A percentile compares a stretch with the other conserved stretches of the same genome.
These are phyloP conservation scores for Anaeramoeba ignava DNA, from an alignment of 78 protist species.

Conservation along the genomic window DNA sequence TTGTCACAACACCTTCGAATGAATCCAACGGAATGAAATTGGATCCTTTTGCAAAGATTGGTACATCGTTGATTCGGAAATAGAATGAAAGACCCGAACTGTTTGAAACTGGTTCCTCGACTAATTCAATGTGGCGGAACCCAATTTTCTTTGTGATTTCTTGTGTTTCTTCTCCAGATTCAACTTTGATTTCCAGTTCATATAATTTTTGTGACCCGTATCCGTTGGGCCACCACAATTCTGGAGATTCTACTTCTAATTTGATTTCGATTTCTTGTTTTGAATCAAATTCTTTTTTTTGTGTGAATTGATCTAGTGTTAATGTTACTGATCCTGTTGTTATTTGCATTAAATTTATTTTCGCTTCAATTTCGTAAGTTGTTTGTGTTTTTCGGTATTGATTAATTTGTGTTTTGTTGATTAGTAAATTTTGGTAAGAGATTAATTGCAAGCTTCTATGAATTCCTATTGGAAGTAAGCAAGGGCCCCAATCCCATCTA, in stretches of 20 bases:
- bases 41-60: conserved; percentile 30
- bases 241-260: background rate
- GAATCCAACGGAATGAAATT: conserved; percentile 26
- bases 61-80: conserved; percentile 27
- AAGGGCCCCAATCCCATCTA: background rate
- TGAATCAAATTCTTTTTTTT: too few relatives aligned
- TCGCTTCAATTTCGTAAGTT: background rate
- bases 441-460: background rate
- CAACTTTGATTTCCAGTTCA: background rate
- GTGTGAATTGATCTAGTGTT: too few relatives aligned
- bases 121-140: background rate
- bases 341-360: background rate
- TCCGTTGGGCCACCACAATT: background rate
- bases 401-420: background rate
- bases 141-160: background rate
- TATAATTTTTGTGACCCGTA: background rate
- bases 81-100: conserved; percentile 27
- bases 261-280: conserved; percentile 2
- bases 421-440: background rate
- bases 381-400: background rate
- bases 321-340: background rate
- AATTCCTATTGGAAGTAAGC: background rate
- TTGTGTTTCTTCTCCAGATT: background rate
- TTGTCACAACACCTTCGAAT: background rate
- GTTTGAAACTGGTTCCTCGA: background rate